A percentile compares a stretch with the other conserved stretches of the same genome.
phyloP scores from a whole-genome alignment of 1,284 basidiomycete species.

The Irpex sp. region DNA sequence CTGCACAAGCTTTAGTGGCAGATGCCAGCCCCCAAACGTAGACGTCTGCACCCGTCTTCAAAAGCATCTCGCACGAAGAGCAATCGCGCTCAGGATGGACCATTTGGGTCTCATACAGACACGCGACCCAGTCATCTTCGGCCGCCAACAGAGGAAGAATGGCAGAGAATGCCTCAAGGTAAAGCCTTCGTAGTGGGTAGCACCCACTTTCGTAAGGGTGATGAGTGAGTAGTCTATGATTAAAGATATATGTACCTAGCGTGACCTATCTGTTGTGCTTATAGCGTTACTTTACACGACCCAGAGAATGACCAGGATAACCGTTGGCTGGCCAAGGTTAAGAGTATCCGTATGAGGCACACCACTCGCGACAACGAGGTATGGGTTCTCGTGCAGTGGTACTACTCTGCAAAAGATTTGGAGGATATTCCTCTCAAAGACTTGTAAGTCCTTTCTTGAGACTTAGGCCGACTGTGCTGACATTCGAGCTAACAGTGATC shows the following conservation, averaged over 20 bases:
- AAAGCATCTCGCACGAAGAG: neutral
- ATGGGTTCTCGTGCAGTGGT: slow-evolving; percentile 9
- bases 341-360: neutral
- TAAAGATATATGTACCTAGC: neutral
- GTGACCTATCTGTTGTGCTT: neutral
- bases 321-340: slow-evolving; percentile 3
- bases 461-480: neutral
- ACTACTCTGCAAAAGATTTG: slow-evolving; percentile 7
- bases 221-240: slow-evolving; percentile 1
- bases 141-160: neutral
- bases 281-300: neutral
- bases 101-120: neutral
- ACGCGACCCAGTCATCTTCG: neutral
- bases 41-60: no score
- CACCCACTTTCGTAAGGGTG: neutral
- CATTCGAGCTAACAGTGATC: slow-evolving; percentile 3
- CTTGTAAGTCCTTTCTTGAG: slow-evolving; percentile 10
- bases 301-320: slow-evolving; percentile 5
- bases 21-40: no score
- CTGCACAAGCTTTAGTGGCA: no score
- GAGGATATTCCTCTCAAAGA: neutral
- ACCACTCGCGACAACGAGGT: neutral
- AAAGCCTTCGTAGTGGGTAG: neutral
- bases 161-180: neutral
- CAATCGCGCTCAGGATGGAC: neutral